Evolutionary conservation across 768 basidiomycete species (phyloP), one percentile per base, ranked within the genome.

Genomic region (Lentinula boryana): DNA sequence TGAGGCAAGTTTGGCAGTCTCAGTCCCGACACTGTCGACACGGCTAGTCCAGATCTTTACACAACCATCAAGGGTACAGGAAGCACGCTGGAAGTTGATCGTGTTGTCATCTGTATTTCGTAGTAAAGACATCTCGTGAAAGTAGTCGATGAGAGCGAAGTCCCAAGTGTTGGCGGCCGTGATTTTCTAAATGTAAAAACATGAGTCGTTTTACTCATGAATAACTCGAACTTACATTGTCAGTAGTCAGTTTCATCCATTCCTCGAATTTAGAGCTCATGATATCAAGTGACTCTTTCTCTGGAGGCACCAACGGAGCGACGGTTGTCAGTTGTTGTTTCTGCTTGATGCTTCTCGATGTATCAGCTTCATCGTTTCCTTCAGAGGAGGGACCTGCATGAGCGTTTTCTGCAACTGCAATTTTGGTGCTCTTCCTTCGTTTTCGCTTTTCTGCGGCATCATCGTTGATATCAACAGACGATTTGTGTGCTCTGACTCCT

Each of bases 191-290:
- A 18, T 12, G 36, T 61, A 51, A 62, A 52, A 43, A 58, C 9
- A 40, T 72, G 48, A 68, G 61, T 35, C 33, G 41, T 10, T 58
- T 7, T 38, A 53, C 31, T 13, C 33, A n/a, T 5, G 46, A n/a
- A 8, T 41, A 70, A 63, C 40, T 44, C 18, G 18, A 58, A 32
- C 86, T 66, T 70, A 98, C 97, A 73, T 98, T 98, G 70, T 98
- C 96, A 2, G 96, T 98, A 1, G 95, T 95, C 87, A 98, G 87
- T 79, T 98, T 98, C 96, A 99, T 98, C 97, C 97, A 98, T 73
- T 98, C 95, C 71, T 99, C 97, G 68, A 89, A 97, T 67, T 95
- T 97, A 41, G 87, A 89, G 74, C 81, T 92, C 84, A 92, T 91
- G n/a, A 94, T 83, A 64, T 95, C 91, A 65, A 88, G 74, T 0